A percentile compares a stretch with the other conserved stretches of the same genome.
Evolutionary conservation across 1,139 yeast species (phyloP).

Genomic region (Nakaseomyces delphensis): DNA sequence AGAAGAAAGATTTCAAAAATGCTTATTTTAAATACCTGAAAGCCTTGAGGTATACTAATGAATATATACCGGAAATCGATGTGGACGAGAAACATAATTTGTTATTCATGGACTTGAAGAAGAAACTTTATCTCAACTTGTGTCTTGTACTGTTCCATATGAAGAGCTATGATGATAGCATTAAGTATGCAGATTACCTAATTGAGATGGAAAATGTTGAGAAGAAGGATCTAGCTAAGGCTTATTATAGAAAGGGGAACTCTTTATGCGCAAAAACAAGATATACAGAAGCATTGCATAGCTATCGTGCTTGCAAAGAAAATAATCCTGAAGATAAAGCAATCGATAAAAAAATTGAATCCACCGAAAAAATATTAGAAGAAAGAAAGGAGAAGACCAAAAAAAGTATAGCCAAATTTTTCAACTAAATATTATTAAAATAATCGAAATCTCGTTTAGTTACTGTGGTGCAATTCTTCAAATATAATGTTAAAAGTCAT

Average conservation of each 20-base stretch:
- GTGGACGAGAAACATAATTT: slow-evolving; percentile 46
- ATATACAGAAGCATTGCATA: slow-evolving; percentile 42
- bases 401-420: slow-evolving; percentile 51
- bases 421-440: slow-evolving; percentile 19
- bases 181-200: slow-evolving; percentile 47
- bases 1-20: slow-evolving; percentile 41
- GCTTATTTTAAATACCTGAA: slow-evolving; percentile 56
- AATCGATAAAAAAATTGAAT: slow-evolving; percentile 38
- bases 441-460: neutral
- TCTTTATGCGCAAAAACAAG: slow-evolving; percentile 40
- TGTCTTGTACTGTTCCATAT: slow-evolving; percentile 46
- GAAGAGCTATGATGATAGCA: slow-evolving; percentile 38
- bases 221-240: slow-evolving; percentile 49
- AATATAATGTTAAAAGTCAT: slow-evolving; percentile 3
- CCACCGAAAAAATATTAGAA: slow-evolving; percentile 36
- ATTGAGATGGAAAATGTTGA: slow-evolving; percentile 40
- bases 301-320: slow-evolving; percentile 39
- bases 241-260: slow-evolving; percentile 51
- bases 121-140: slow-evolving; percentile 52
- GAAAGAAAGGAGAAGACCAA: slow-evolving; percentile 43
- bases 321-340: slow-evolving; percentile 45
- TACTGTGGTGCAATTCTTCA: neutral
- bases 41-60: slow-evolving; percentile 59
- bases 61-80: slow-evolving; percentile 60
- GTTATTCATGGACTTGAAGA: slow-evolving; percentile 49